Base-by-base conservation (phyloP, 208 protist genomes). In the Trichomonas gallinae region DNA sequence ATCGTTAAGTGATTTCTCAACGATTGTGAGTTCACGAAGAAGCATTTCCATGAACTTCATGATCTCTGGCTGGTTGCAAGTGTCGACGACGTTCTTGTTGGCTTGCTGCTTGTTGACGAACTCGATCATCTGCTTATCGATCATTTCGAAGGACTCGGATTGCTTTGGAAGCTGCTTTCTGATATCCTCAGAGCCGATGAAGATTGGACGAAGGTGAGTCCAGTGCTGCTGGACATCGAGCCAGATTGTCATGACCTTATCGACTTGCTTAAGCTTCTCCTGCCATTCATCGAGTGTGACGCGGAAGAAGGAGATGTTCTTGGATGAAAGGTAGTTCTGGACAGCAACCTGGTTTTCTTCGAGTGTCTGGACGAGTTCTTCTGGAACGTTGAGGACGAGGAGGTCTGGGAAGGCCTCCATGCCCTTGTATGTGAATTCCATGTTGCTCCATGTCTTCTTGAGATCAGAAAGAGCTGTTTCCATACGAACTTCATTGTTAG, bases 101-200 rank as follows among this genome's bases (percentile, higher is more conserved):
- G 38, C 31, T 34, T 96, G 11, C 48, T 96, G 89, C 63, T 82
- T 46, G 13, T 83, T 44, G 34, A 96, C 63, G 17, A 96, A 96
- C 23, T 96, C 49, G 23, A 31, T 42, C 93, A 63, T 82, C 63
- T 63, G 34, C 36, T 96, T 42, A 96, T 96, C 51, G 96, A 96
- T 85, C 23, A 45, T 81, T 49, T 72, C 44, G 51, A 93, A 96
- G 97, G 99, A 98, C 97, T 98, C 98, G 10, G 98, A 96, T 96
- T 98, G 99, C 97, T 99, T 98, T 2, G 98, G 99, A 58, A 99
- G 98, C 98, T 99, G 99, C 96, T 98, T 98, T 63, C 98, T 98
- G 96, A 99, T 99, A 97, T 99, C 99, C 49, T 98, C 98, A 40
- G 98, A 99, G 11, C 99, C 98, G 49, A 99, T 99, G 97, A 99